Evolutionary conservation across 2,329 filamentous ascomycete genomes (phyloP), one percentile per base, ranked within the genome.

Genomic region (Clonostachys solani): DNA sequence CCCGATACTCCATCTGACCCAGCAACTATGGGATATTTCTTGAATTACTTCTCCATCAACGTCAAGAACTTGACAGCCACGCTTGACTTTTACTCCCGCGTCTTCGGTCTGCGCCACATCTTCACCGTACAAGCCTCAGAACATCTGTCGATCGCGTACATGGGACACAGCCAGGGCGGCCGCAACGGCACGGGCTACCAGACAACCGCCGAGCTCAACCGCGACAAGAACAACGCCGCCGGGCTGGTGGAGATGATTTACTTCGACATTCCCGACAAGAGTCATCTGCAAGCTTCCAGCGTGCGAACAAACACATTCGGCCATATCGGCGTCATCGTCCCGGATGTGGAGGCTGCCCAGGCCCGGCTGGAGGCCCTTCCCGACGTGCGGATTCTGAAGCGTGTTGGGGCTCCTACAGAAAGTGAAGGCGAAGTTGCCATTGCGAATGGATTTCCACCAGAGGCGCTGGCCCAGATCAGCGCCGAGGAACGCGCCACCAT

Each of bases 121-220:
- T 64, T 66, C 54, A 65, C 63, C 23, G 43, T 60, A n/a, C 51
- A 60, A 33, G 44, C 60, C 12, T 56, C 59, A 7, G 47, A 55
- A 12, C 50, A 58, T 34, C 62, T 58, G 44, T 58, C 56, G 19
- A 54, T 68, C 49, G 61, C 59, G 40, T 69, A 68, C 52, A 56
- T 69, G 54, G 62, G 56, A 37, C 61, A 67, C 48, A 53, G 57
- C 29, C 60, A 64, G 38, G 66, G 63, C 45, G 65, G 66, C n/a
- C 56, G 56, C 40, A 68, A 66, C 50, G 66, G 66, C 18, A 64
- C 60, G 5, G 66, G 61, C 12, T 67, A 59, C 47, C 65, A 68
- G 52, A 66, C 61, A 3, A 56, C 58, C 16, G 53, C 45, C 6
- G 63, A 68, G 50, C 52, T 68, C 40, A 44, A 51, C 17, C 53